Conservation (phyloP, 352 stramenopile genomes). For the Heterotrichella gracilis region DNA sequence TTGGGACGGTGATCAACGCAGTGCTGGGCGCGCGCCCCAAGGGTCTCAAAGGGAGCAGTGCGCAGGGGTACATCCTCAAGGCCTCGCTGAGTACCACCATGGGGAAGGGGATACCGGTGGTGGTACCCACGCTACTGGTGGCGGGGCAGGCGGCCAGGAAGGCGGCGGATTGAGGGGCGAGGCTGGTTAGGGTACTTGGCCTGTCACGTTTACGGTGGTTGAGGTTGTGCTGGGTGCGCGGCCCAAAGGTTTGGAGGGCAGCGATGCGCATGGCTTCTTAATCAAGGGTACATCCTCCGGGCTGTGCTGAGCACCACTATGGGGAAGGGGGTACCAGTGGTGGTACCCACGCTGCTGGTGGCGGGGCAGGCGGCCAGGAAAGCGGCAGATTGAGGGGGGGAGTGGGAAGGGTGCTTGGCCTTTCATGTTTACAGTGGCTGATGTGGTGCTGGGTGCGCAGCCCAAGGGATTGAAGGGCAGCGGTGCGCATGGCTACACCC, state of each 20-base stretch:
- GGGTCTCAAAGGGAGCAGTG: constrained; percentile 15
- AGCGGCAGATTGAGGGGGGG: too few species aligned
- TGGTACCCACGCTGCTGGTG: constrained; percentile 20
- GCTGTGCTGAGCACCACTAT: constrained; percentile 15
- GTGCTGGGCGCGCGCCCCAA: constrained; percentile 16
- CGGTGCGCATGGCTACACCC: too few species aligned
- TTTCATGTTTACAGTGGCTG: constrained; percentile 14
- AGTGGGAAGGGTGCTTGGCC: too few species aligned
- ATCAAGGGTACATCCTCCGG: constrained; percentile 9
- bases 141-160: constrained; percentile 23
- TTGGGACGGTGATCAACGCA: constrained; percentile 16
- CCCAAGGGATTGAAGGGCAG: constrained; percentile 17
- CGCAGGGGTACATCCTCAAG: constrained; percentile 11
- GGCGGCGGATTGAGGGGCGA: too few species aligned
- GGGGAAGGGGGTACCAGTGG: constrained; percentile 12
- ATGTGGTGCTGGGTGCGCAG: constrained; percentile 14
- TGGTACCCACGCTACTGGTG: constrained; percentile 20
- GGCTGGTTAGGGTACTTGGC: too few species aligned
- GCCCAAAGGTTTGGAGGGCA: constrained; percentile 16
- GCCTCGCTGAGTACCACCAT: constrained; percentile 15
- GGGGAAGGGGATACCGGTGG: constrained; percentile 11
- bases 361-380: constrained; percentile 23
- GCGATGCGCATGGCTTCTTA: too few species aligned
- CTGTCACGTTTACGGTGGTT: too few species aligned
- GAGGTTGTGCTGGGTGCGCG: constrained; percentile 14